Conservation (phyloP, 1,284 basidiomycete genomes). For the Wolfiporia cocos region DNA sequence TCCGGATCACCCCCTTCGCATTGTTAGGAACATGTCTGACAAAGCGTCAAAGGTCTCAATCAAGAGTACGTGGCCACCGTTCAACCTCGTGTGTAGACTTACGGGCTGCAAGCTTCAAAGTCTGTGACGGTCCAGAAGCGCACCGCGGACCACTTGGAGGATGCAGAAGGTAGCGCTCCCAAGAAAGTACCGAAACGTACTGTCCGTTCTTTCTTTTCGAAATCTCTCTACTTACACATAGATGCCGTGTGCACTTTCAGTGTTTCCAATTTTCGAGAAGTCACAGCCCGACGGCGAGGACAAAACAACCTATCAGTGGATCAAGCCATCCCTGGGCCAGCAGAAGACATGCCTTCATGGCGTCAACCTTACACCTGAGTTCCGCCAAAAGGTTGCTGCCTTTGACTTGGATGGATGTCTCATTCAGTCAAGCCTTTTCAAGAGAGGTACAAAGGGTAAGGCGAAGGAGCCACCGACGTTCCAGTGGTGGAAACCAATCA, state of each 20-base stretch:
- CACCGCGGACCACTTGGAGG: conserved; percentile 5
- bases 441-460: conserved; percentile 40
- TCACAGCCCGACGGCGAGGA: conserved; percentile 1
- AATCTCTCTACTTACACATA: not conserved
- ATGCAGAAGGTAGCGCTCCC: conserved; percentile 3
- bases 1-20: too few species aligned
- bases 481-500: conserved; percentile 72
- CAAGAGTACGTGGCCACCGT: too few species aligned
- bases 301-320: conserved; percentile 47
- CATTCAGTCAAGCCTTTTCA: conserved; percentile 55
- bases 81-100: too few species aligned
- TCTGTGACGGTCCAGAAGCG: not conserved
- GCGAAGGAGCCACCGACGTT: conserved; percentile 43
- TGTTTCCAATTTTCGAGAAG: conserved; percentile 21
- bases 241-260: conserved; percentile 2
- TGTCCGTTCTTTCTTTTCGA: not conserved
- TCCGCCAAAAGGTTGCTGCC: conserved; percentile 57
- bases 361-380: conserved; percentile 43
- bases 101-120: not conserved
- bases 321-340: conserved; percentile 45
- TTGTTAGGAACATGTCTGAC: too few species aligned
- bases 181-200: conserved; percentile 14
- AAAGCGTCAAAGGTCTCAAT: too few species aligned
- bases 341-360: conserved; percentile 60
- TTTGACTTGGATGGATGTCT: conserved; percentile 89